Evolutionary conservation across 148 eudicot genomes (phyloP), one percentile per base, ranked within the genome.

Genomic region (Camellia japonica): DNA sequence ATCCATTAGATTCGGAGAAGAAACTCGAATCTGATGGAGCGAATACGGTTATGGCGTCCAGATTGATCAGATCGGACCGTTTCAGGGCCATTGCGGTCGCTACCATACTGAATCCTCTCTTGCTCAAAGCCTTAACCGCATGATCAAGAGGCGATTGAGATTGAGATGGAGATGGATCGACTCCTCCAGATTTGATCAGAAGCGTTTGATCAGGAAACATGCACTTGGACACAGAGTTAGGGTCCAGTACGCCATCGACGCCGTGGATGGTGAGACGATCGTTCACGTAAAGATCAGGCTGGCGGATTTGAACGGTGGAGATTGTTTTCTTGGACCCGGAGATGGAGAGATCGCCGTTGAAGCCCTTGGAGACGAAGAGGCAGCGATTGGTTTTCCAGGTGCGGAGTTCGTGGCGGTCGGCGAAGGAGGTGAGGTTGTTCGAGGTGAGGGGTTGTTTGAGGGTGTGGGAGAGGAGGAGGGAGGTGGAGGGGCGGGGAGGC

Each of bases 381-480:
- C 87, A 84, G 72, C 66, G 43, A 23, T 70, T 75, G 76, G 72
- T 2, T 65, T 52, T 18, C 18, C 75, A 38, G 4, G 82, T 81
- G 55, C 6, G 80, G 23, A 81, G 19, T 19, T 68, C 70, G 11
- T 73, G 49, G 71, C 64, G 55, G 44, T 73, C 63, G 19, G 18
- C 6, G 10, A 30, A 44, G 0, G 72, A 13, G 76, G 68, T 20
- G 70, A 82, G 82, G 63, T 68, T 44, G 43, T 78, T 63, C 77
- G 72, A 84, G 7, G 73, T 73, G 67, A 81, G 82, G 58, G 83
- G 80, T 38, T 78, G 72, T n/a, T 71, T 62, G 11, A 85, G 47
- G 73, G 88, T 64, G 83, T 85, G 86, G 84, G 68, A 78, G 76
- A 71, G 80, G 65, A 85, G 81, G 81, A 85, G 85, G 7, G 80